Percentiles rank a stretch among this genome's conserved stretches.
Conservation (phyloP, 225 moss, liverwort and hornwort species). For the Polytrichum commune region DNA sequence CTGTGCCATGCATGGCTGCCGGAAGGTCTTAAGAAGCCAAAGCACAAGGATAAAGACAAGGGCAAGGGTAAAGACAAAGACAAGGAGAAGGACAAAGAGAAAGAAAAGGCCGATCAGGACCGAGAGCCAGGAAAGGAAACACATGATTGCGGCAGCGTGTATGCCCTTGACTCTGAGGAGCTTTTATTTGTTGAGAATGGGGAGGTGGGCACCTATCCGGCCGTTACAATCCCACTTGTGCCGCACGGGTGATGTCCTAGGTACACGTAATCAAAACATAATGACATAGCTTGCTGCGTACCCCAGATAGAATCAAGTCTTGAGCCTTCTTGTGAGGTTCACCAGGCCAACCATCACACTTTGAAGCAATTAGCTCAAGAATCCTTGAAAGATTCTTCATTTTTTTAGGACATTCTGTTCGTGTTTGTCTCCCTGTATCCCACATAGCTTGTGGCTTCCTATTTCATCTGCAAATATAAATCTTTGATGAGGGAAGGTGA, state of each 20-base stretch:
- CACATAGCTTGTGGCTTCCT: too few relatives aligned
- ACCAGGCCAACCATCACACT: too few relatives aligned
- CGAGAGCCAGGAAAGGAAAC: neutral
- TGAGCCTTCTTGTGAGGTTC: too few relatives aligned
- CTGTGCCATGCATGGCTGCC: constrained; percentile 59
- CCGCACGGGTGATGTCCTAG: neutral
- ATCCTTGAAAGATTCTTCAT: too few relatives aligned
- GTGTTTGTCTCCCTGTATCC: too few relatives aligned
- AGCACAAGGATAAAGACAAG: constrained; percentile 15
- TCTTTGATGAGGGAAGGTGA: neutral
- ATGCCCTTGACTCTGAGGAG: constrained; percentile 25
- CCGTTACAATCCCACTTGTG: neutral
- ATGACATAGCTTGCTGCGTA: neutral
- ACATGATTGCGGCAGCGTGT: constrained; percentile 29
- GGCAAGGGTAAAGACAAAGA: constrained; percentile 15
- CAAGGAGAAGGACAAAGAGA: constrained; percentile 7
- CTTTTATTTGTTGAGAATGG: constrained; percentile 37
- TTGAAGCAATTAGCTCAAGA: too few relatives aligned
- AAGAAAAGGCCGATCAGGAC: neutral
- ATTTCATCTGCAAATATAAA: too few relatives aligned
- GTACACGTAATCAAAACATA: neutral
- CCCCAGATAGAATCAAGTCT: too few relatives aligned
- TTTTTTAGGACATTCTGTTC: too few relatives aligned
- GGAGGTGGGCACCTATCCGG: constrained; percentile 19
- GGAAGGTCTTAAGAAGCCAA: constrained; percentile 2